Percentiles rank a stretch among this genome's conserved stretches.
Conservation (phyloP, 1,139 yeast species). For the Lodderomyces metapsilosis region DNA sequence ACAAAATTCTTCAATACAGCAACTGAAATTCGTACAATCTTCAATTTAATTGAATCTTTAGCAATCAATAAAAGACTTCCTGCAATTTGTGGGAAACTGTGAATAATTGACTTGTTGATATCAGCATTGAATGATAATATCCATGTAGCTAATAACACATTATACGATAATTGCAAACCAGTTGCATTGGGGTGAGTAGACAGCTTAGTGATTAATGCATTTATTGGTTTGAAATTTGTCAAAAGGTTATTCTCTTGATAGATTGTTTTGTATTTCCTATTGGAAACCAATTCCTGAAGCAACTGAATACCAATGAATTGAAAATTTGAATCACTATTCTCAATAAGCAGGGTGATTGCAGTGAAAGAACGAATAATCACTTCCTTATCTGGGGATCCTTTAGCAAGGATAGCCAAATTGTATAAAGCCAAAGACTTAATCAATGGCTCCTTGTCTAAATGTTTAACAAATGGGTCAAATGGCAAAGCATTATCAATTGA, state of each 20-base stretch:
- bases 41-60: conserved; percentile 85
- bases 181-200: conserved; percentile 48
- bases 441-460: conserved; percentile 48
- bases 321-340: conserved; percentile 48
- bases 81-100: conserved; percentile 61
- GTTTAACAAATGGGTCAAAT: conserved; percentile 53
- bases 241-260: conserved; percentile 56
- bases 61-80: conserved; percentile 47
- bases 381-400: conserved; percentile 25
- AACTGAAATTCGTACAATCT: conserved; percentile 78
- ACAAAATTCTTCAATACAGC: conserved; percentile 69
- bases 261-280: conserved; percentile 55
- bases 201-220: conserved; percentile 31
- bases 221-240: conserved; percentile 54
- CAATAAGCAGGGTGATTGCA: conserved; percentile 44
- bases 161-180: conserved; percentile 82
- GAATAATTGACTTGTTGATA: conserved; percentile 54
- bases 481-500: conserved; percentile 51
- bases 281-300: conserved; percentile 58
- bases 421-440: conserved; percentile 47
- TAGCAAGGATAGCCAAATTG: conserved; percentile 42
- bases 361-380: conserved; percentile 43
- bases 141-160: conserved; percentile 79
- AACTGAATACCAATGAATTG: conserved; percentile 70
- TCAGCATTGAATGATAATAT: conserved; percentile 68